phyloP scores from a whole-genome alignment of 352 stramenopile genomes.

The Phytophthora multivora region DNA sequence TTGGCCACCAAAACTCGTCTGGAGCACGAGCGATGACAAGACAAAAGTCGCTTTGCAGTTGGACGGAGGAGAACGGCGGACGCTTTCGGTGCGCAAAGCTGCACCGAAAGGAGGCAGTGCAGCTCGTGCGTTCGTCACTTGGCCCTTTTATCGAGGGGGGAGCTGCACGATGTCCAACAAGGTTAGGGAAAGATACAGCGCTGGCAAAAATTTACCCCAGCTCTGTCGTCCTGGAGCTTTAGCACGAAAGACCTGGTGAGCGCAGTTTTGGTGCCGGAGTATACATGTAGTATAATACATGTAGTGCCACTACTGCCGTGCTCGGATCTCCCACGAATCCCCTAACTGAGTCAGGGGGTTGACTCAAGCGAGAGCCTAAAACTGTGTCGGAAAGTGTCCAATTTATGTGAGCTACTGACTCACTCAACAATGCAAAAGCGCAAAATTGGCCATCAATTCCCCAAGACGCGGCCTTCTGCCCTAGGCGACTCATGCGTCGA shows the following conservation, averaged over 20 bases:
- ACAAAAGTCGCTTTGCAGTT: constrained; percentile 16
- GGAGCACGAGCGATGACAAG: background rate
- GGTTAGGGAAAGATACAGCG: constrained; percentile 20
- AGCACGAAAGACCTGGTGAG: background rate
- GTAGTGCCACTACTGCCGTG: background rate
- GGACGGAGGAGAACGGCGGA: constrained; percentile 17
- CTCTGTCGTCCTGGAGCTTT: constrained; percentile 1
- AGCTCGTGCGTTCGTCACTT: constrained; percentile 25
- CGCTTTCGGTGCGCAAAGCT: constrained; percentile 27
- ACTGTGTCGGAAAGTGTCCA: background rate
- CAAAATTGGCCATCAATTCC: constrained; percentile 13
- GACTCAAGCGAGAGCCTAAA: constrained; percentile 4
- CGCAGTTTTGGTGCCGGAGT: background rate
- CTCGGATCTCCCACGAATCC: background rate
- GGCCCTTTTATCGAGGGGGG: constrained; percentile 20
- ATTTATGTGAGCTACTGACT: constrained; percentile 14
- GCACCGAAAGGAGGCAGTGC: constrained; percentile 27
- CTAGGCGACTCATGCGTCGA: constrained; percentile 3
- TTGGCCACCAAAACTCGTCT: no score
- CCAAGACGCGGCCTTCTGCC: background rate
- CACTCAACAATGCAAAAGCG: background rate
- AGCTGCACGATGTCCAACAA: constrained; percentile 2
- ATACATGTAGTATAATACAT: no score
- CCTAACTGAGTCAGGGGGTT: constrained; percentile 6
- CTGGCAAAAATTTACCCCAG: constrained; percentile 21